Evolutionary conservation across 768 basidiomycete species (phyloP).

Genomic region (Mrakia frigida): DNA sequence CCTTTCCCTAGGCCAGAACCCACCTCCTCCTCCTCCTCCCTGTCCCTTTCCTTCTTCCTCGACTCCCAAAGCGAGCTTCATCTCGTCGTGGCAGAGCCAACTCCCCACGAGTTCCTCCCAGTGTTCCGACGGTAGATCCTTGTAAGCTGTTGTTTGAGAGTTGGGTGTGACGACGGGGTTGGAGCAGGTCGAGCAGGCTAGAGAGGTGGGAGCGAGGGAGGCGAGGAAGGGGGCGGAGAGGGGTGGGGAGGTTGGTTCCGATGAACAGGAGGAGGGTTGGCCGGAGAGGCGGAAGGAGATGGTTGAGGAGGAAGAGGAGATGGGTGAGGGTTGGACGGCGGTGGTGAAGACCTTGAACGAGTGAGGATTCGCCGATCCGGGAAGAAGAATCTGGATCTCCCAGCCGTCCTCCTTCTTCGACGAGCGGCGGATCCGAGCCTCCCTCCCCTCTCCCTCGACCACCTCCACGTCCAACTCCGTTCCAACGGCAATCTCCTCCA

Average conservation of each 20-base stretch:
- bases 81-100: slow-evolving; percentile 96
- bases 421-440: neutral
- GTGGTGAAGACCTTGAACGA: slow-evolving; percentile 62
- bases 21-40: slow-evolving; percentile 42
- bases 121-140: slow-evolving; percentile 88
- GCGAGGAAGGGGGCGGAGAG: slow-evolving; percentile 65
- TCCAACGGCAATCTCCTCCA: slow-evolving; percentile 48
- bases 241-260: neutral
- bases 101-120: slow-evolving; percentile 97
- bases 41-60: slow-evolving; percentile 47
- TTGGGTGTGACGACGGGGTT: slow-evolving; percentile 53
- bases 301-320: slow-evolving; percentile 51
- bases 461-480: slow-evolving; percentile 51
- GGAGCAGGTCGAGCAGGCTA: slow-evolving; percentile 74
- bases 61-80: slow-evolving; percentile 69
- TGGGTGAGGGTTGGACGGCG: slow-evolving; percentile 52
- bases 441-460: slow-evolving; percentile 50
- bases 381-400: slow-evolving; percentile 41
- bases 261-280: neutral
- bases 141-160: slow-evolving; percentile 48
- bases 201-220: slow-evolving; percentile 55
- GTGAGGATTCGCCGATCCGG: slow-evolving; percentile 41
- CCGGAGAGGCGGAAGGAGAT: neutral
- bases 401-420: neutral
- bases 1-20: slow-evolving; percentile 70